Conservation (phyloP, 176 grass and related monocot genomes). For the Musa acuminata region DNA sequence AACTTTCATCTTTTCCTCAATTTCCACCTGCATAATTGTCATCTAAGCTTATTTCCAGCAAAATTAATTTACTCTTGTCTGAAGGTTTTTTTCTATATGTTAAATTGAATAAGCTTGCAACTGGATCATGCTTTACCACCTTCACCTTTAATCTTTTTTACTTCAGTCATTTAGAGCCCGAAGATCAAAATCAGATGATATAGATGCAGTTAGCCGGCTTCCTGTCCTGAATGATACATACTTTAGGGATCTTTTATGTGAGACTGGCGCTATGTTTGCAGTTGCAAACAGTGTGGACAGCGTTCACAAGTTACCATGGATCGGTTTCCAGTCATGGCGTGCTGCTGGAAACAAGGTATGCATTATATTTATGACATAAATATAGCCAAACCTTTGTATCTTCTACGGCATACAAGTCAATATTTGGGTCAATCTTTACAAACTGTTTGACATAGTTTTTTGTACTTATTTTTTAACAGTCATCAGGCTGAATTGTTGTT, state of each 20-base stretch:
- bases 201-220: conserved; percentile 77
- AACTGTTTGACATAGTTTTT: too few species aligned
- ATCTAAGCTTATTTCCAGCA: not conserved
- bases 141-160: conserved; percentile 13
- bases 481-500: too few species aligned
- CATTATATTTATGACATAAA: not conserved
- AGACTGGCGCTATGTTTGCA: conserved; percentile 81
- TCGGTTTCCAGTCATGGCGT: conserved; percentile 97
- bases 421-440: not conserved
- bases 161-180: conserved; percentile 62
- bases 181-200: conserved; percentile 76
- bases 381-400: conserved; percentile 16
- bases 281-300: conserved; percentile 73
- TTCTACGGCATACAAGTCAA: not conserved
- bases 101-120: not conserved
- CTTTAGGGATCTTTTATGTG: conserved; percentile 70
- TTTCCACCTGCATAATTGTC: not conserved
- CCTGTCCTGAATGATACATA: conserved; percentile 58
- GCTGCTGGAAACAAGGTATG: conserved; percentile 71
- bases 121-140: not conserved
- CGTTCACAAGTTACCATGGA: conserved; percentile 94
- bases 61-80: not conserved
- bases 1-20: not conserved
- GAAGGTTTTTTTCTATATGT: not conserved
- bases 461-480: too few species aligned